Base-by-base conservation (phyloP, 768 basidiomycete genomes). In the Suillus bovinus region DNA sequence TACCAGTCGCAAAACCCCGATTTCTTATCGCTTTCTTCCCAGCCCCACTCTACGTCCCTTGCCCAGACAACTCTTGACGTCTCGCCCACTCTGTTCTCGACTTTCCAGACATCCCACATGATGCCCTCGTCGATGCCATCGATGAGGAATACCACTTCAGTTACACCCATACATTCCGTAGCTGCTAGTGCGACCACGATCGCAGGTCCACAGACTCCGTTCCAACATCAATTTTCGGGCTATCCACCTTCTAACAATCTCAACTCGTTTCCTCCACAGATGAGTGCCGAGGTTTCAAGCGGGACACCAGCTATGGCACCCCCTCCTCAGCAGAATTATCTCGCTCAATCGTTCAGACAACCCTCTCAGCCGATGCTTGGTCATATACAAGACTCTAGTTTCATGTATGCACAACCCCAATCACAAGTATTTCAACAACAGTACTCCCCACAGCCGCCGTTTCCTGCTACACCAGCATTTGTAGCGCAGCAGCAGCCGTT, bases 371-470 rank as follows among this genome's bases (percentile, higher is more conserved):
- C 54, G 20, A 17, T 24, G 24, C 17, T 29, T n/a, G 38, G 38
- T 56, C 39, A 56, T 56, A 29, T 39, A 17, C 55, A 39, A 56
- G 55, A 56, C 38, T 38, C 55, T 17, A 17, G 27, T 24, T 39
- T 56, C 24, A 29, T 39, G 38, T 39, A 56, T 13, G 24, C 38
- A 20, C 55, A 56, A 27, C 17, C 10, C 11, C 55, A 56, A 56
- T 20, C 55, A 56, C 55, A 56, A 27, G 38, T 27, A 20, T 16
- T 13, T 29, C 55, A 56, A 61, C 64, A 60, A 20, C 71, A 64
- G 29, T 69, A 64, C 63, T 71, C 73, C 7, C 72, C 78, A 14
- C 78, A 78, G 44, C 62, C 66, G 14, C 71, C 55, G 13, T 68
- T 69, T 57, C 65, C 61, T 44, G 55, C 64, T 29, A 60, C 64